Conservation (phyloP, 495 filamentous ascomycete genomes). For the Tuber magnatum region DNA sequence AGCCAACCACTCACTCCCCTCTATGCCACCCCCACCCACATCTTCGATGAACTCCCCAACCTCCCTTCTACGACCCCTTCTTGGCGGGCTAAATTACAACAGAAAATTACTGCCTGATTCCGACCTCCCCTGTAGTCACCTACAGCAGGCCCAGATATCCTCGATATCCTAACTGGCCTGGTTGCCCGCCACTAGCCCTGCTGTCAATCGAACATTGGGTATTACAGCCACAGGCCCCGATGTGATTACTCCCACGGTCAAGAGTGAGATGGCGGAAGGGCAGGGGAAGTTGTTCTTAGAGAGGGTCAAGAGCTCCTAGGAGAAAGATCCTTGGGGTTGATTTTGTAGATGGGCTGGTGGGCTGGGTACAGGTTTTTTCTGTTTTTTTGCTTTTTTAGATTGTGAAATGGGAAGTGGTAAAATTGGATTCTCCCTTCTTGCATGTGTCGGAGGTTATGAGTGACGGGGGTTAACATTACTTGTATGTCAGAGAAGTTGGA, state of each 20-base stretch:
- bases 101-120: conserved; percentile 46
- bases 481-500: no score
- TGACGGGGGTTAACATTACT: no score
- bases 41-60: conserved; percentile 84
- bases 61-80: conserved; percentile 45
- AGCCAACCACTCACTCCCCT: conserved; percentile 68
- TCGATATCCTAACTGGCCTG: conserved; percentile 65
- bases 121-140: conserved; percentile 63
- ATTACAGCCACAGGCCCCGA: conserved; percentile 52
- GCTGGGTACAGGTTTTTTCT: no score
- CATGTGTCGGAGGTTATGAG: no score
- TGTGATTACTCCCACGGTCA: conserved; percentile 70
- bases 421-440: no score
- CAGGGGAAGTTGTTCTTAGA: conserved; percentile 73
- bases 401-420: no score
- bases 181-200: conserved; percentile 36
- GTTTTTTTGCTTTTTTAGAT: no score
- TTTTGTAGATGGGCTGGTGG: conserved; percentile 42
- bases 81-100: conserved; percentile 31
- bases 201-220: conserved; percentile 39
- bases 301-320: no score
- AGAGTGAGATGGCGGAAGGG: conserved; percentile 62
- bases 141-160: conserved; percentile 52
- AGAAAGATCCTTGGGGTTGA: conserved; percentile 73
- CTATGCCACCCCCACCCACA: conserved; percentile 63